Evolutionary conservation across 78 protist genomes (phyloP).

Genomic region (Dictyostelium citrinum): DNA sequence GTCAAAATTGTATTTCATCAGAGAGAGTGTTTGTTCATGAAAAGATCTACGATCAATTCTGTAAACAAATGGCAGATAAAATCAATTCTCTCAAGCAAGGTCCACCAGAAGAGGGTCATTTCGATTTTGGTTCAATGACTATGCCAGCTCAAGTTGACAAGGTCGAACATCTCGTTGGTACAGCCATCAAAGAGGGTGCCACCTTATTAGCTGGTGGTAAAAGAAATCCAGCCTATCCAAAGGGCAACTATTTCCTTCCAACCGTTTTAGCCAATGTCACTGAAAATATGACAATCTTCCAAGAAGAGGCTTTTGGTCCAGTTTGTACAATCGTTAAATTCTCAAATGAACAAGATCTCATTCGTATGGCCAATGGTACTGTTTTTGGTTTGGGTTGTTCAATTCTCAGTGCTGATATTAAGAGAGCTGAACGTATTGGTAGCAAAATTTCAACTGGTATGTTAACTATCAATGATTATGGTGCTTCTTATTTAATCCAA

Average conservation of each 20-base stretch:
- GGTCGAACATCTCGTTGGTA: slow-evolving; percentile 70
- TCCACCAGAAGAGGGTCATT: slow-evolving; percentile 60
- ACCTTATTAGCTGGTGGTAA: slow-evolving; percentile 79
- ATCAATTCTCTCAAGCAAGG: slow-evolving; percentile 72
- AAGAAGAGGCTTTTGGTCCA: slow-evolving; percentile 83
- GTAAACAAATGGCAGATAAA: slow-evolving; percentile 16
- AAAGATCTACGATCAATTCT: slow-evolving; percentile 57
- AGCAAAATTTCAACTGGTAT: slow-evolving; percentile 80
- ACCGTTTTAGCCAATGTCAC: slow-evolving; percentile 80
- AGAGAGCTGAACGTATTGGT: slow-evolving; percentile 84
- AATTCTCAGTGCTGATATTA: slow-evolving; percentile 70
- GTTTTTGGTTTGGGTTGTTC: slow-evolving; percentile 86
- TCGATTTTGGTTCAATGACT: slow-evolving; percentile 85
- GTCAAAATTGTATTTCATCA: slow-evolving; percentile 80
- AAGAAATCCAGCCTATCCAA: slow-evolving; percentile 18
- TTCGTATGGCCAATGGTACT: slow-evolving; percentile 71
- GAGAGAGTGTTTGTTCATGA: slow-evolving; percentile 81
- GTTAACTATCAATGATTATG: slow-evolving; percentile 88
- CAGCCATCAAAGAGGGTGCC: slow-evolving; percentile 85
- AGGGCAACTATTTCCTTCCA: slow-evolving; percentile 74
- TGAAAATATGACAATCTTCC: slow-evolving; percentile 40
- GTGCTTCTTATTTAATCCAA: slow-evolving; percentile 85
- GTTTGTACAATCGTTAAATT: slow-evolving; percentile 35
- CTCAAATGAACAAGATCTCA: slow-evolving; percentile 52
- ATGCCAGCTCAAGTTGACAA: slow-evolving; percentile 85